A percentile compares a stretch with the other conserved stretches of the same genome.
Evolutionary conservation across 495 filamentous ascomycete species (phyloP).

Genomic region (Aspergillus hancockii): DNA sequence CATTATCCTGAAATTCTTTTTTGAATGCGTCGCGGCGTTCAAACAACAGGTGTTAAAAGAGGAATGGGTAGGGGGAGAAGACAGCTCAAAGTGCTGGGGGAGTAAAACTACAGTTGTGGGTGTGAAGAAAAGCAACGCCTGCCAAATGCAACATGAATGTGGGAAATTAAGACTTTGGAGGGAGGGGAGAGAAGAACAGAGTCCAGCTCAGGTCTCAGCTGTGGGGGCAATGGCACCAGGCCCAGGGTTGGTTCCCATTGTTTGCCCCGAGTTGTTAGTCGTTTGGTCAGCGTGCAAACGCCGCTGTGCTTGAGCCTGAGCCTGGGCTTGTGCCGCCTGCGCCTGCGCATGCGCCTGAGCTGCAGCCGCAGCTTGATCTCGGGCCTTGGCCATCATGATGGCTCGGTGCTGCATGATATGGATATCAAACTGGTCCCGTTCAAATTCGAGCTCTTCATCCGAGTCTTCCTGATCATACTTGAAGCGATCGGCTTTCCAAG

Average conservation of each 20-base stretch:
- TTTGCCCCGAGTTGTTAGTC: conserved; percentile 35
- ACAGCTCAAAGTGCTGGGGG: conserved; percentile 26
- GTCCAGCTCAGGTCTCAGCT: conserved; percentile 39
- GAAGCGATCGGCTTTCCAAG: conserved; percentile 67
- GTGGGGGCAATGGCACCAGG: conserved; percentile 32
- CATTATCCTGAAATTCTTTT: conserved; percentile 24
- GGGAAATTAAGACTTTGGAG: conserved; percentile 15
- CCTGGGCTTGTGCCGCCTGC: conserved; percentile 44
- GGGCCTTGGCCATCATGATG: conserved; percentile 58
- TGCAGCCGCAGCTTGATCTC: conserved; percentile 46
- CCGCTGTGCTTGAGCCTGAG: conserved; percentile 32
- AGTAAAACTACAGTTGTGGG: conserved; percentile 43
- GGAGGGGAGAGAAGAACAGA: conserved; percentile 26
- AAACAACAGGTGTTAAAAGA: conserved; percentile 15
- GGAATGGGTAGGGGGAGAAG: conserved; percentile 22
- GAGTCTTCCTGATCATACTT: conserved; percentile 72
- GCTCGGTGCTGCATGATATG: conserved; percentile 72
- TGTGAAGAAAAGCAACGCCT: conserved; percentile 37
- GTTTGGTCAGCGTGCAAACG: conserved; percentile 45
- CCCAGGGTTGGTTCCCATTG: conserved; percentile 37
- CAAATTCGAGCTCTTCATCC: conserved; percentile 73
- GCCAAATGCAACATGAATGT: conserved; percentile 39
- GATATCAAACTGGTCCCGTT: conserved; percentile 69
- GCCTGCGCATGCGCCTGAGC: conserved; percentile 51
- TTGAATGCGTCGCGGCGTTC: conserved; percentile 20